Conservation (phyloP, 2,329 filamentous ascomycete species). For the Colletotrichum sansevieriae region DNA sequence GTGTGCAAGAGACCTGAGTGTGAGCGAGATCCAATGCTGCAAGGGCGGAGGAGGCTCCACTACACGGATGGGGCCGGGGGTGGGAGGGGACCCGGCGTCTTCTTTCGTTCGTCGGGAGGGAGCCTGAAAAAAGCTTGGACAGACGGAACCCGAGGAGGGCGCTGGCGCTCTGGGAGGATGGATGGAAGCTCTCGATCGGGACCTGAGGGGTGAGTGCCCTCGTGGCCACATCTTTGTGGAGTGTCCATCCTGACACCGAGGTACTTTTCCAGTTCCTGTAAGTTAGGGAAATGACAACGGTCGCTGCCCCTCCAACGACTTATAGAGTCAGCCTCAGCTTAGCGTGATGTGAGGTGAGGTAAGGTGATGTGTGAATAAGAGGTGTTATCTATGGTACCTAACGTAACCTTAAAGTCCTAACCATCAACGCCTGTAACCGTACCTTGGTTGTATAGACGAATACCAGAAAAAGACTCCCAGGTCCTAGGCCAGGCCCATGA, state of each 20-base stretch:
- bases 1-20: too few relatives aligned
- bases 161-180: neutral
- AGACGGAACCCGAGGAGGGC: conserved; percentile 36
- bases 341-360: neutral
- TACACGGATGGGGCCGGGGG: conserved; percentile 37
- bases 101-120: conserved; percentile 28
- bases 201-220: neutral
- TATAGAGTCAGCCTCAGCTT: too few relatives aligned
- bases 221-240: too few relatives aligned
- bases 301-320: too few relatives aligned
- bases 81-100: conserved; percentile 32
- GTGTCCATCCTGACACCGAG: too few relatives aligned
- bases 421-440: neutral
- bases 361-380: too few relatives aligned
- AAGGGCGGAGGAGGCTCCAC: conserved; percentile 37
- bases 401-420: neutral
- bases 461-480: neutral
- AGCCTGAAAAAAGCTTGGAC: conserved; percentile 39
- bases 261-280: too few relatives aligned
- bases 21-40: conserved; percentile 3
- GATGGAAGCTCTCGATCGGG: neutral
- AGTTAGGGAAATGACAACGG: too few relatives aligned
- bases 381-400: too few relatives aligned
- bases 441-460: neutral
- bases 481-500: neutral